Conservation (phyloP, 192 early-diverging fungal genomes). For the Coemansia asiatica region DNA sequence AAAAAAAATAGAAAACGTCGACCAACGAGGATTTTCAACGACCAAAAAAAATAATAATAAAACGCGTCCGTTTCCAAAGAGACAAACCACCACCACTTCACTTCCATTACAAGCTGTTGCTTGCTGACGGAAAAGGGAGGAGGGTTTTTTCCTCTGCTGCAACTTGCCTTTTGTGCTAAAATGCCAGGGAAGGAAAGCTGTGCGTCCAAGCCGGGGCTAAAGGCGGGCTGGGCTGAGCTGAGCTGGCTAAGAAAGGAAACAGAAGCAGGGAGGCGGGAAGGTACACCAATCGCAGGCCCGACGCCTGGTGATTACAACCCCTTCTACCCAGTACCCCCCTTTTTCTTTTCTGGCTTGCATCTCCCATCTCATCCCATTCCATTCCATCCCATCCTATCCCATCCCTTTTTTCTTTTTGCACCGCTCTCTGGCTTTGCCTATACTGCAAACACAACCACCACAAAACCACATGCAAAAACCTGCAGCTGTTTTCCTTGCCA, state of each 20-base stretch:
- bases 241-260: constrained; percentile 5
- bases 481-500: neutral
- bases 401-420: neutral
- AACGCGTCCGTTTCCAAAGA: too few species aligned
- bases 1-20: neutral
- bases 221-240: constrained; percentile 5
- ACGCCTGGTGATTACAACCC: neutral
- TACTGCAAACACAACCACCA: neutral
- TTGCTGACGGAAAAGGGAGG: too few species aligned
- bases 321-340: neutral
- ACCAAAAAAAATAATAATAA: too few species aligned
- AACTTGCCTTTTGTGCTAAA: too few species aligned
- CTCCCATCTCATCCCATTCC: too few species aligned
- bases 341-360: too few species aligned
- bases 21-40: neutral
- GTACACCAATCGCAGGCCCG: constrained; percentile 4
- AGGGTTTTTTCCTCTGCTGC: too few species aligned
- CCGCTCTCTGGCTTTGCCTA: neutral
- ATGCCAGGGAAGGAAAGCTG: too few species aligned
- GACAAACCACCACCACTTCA: too few species aligned
- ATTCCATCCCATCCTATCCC: neutral
- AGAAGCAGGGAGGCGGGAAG: neutral
- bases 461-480: neutral
- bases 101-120: too few species aligned
- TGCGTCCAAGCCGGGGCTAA: too few species aligned